Percentiles rank a stretch among this genome's conserved stretches.
Evolutionary conservation across 331 rosid genomes (phyloP).

Genomic region (Malus hybrid): DNA sequence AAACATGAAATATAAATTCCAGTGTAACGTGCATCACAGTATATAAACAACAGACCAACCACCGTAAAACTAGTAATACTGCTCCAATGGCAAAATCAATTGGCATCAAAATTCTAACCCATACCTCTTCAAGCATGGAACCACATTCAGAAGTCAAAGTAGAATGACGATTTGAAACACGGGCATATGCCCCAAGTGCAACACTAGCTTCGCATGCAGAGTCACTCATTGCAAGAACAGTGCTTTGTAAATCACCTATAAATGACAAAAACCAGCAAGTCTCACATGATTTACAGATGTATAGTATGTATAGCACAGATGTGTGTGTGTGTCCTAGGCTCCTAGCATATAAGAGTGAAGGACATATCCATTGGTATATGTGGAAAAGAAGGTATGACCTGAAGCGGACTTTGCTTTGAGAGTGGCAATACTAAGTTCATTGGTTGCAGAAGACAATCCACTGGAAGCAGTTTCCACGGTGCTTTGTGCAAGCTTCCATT

Average conservation of each 20-base stretch:
- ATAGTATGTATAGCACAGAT: not conserved
- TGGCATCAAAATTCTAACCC: constrained; percentile 1
- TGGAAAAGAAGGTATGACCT: constrained; percentile 34
- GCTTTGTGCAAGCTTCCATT: constrained; percentile 88
- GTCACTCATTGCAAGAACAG: constrained; percentile 82
- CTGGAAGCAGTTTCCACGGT: constrained; percentile 86
- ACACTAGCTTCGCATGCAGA: constrained; percentile 78
- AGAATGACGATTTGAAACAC: constrained; percentile 74
- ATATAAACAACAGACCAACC: not conserved
- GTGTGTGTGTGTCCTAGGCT: not conserved
- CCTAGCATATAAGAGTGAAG: not conserved
- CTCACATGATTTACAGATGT: not conserved
- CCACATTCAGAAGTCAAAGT: constrained; percentile 97
- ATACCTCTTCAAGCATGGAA: constrained; percentile 97
- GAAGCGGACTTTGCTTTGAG: constrained; percentile 87
- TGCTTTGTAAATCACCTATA: constrained; percentile 75
- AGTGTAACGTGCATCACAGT: not conserved
- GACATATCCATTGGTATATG: not conserved
- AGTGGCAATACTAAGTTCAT: constrained; percentile 66
- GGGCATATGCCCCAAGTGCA: constrained; percentile 58
- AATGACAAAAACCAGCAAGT: constrained; percentile 1
- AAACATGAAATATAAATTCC: not conserved
- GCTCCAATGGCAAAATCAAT: not conserved
- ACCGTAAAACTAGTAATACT: not conserved
- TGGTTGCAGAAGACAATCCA: constrained; percentile 65